Base-by-base conservation (phyloP, 176 grass and related monocot species). In the Cenchrus fungigraminus region DNA sequence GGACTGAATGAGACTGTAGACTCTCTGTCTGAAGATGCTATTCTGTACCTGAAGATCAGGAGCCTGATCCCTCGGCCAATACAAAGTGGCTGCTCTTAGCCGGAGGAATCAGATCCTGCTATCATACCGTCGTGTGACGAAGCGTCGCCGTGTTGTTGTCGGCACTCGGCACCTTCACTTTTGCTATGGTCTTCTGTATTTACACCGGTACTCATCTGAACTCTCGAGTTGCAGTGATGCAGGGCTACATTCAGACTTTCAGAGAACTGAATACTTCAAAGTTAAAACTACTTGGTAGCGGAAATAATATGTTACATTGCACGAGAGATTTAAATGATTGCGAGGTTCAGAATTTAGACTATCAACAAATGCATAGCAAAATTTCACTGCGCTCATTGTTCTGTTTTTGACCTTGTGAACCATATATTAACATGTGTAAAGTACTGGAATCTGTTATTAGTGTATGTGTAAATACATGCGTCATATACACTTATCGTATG, bases 1-100 rank as follows among this genome's bases (percentile, higher is more conserved):
- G 50, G 52, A 69, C 45, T 44, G 59, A 80, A 53, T 80, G 76
- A 61, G 77, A 85, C 31, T 9, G 17, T n/a, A 52, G 65, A 31
- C n/a, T 65, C 67, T 83, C 56, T 82, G 58, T 84, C 59, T 43
- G 79, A 83, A 83, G 73, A 82, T 86, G 79, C 73, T 86, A 79
- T 46, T 87, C 80, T 74, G 52, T 55, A 87, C 58, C 32, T 52
- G 52, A 79, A 42, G 61, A 74, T 54, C 49, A 40, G 74, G 59
- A 31, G 68, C 31, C 14, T 59, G 43, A 68, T 90, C 52, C 59
- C 57, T 78, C 65, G 37, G 37, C 37, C 75, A 62, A 71, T 69
- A 7, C 43, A 60, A 61, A 68, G 31, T 6, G 29, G 6, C 67
- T 40, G 42, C 59, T 77, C 79, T 74, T 86, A 80, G 68, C 84